A percentile compares a stretch with the other conserved stretches of the same genome.
Evolutionary conservation across 2,329 filamentous ascomycete species (phyloP).

Genomic region (Elsinoe arachidis): DNA sequence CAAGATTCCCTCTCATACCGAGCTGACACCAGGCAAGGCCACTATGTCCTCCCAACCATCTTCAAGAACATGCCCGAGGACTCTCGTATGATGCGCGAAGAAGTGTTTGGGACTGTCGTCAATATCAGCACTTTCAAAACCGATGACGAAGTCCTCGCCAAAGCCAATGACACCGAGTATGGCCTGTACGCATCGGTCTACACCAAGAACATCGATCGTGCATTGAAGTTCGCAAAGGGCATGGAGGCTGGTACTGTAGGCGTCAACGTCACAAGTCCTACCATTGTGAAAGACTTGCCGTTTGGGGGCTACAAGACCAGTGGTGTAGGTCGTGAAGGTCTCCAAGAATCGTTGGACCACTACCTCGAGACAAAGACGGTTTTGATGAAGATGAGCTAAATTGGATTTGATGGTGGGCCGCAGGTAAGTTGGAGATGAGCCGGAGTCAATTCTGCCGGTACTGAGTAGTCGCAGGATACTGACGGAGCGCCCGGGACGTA

Average conservation of each 20-base stretch:
- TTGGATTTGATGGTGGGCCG: not conserved
- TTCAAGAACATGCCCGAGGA: constrained; percentile 38
- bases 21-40: constrained; percentile 25
- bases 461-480: too few species aligned
- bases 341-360: constrained; percentile 5
- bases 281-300: constrained; percentile 28
- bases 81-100: constrained; percentile 29
- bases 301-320: constrained; percentile 34
- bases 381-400: constrained; percentile 3
- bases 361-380: constrained; percentile 15
- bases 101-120: constrained; percentile 34
- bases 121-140: constrained; percentile 29
- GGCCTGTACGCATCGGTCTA: constrained; percentile 32
- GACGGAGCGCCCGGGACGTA: too few species aligned
- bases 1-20: not conserved
- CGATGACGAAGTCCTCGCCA: constrained; percentile 28
- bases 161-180: constrained; percentile 32
- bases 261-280: constrained; percentile 34
- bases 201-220: constrained; percentile 30
- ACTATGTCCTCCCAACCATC: constrained; percentile 40
- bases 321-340: constrained; percentile 11
- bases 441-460: too few species aligned
- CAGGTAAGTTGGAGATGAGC: too few species aligned
- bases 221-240: constrained; percentile 32
- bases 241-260: constrained; percentile 34